Evolutionary conservation across 2,329 filamentous ascomycete species (phyloP), one percentile per base, ranked within the genome.

Genomic region (Calcarisporium arbuscula): DNA sequence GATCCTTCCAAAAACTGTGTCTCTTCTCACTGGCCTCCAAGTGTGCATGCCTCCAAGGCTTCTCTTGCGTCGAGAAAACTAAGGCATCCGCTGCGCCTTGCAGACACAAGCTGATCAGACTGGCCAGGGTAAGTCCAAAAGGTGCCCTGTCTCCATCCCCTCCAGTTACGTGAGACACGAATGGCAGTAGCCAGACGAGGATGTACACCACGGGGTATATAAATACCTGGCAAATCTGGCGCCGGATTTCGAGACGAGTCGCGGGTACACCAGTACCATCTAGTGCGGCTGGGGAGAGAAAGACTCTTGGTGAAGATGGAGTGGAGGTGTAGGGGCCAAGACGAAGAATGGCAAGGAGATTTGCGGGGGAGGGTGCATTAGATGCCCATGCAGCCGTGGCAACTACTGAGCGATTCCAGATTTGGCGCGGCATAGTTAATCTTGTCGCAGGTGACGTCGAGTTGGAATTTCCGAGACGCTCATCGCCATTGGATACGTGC

Each of bases 141-240:
- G 82, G 67, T 31, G 77, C 63, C 1, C 45, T 47, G 6, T 32
- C 36, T 10, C 44, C 40, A 20, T 48, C 48, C 12, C 47, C 43
- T 9, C 40, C 27, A 32, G 79, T 57, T 32, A 77, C 65, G 52
- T 88, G 80, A 3, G 67, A 67, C 3, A 80, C 60, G 46, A 88
- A 85, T 0, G 85, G 84, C 7, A 84, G 60, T 4, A 82, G 59
- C 85, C 85, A 90, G 44, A 85, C 74, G 5, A 75, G 56, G 15
- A 84, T 67, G 56, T 90, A 89, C 5, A 83, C 71, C 14, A 81
- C 53, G 0, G 85, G 85, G 53, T 90, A 90, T 30, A 87, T 76
- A 57, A 89, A 86, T 14, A 88, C 67, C 19, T 82, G 71, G 20
- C 80, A 74, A 3, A 88, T 67, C 49, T 88, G 82, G 8, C 79